Base-by-base conservation (phyloP, 106 monocot species). In the Amphibolis antarctica region DNA sequence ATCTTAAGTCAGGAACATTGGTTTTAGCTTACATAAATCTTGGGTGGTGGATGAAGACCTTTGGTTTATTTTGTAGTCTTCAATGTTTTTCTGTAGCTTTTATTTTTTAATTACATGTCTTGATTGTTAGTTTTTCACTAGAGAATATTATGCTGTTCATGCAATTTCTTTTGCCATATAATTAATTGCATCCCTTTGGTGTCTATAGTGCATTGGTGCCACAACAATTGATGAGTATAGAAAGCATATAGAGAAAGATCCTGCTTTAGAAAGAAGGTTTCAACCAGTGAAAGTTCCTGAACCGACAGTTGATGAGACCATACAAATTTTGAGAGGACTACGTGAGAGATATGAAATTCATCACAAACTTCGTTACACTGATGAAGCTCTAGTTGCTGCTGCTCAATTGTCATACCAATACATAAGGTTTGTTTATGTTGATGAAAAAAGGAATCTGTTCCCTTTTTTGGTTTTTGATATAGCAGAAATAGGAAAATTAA, bases 301-400 rank as follows among this genome's bases (percentile, higher is more conserved):
- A 53, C 67, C 74, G 19, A 74, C 74, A n/a, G 74, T 74, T 27
- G 74, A 74, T 52, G 74, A 74, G 42, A 74, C 74, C 12, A 74
- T 74, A 48, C 67, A 26, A 6, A 74, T 74, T 70, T 48, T 74
- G 42, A 62, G 24, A 52, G 74, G 74, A 28, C 28, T 74, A 22
- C 74, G 74, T 43, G 74, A 74, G 48, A 57, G 74, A 44, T 74
- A 74, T 53, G 74, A 74, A 46, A 66, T 67, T 42, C 74, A 74
- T 28, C 74, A 74, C 53, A 67, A 67, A 17, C 67, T 74, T 43
- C 67, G 67, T 27, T 67, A 67, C 36, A 67, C 74, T 5, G 74
- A 74, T 28, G 67, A 74, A 28, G 74, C 74, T 60, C 43, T 74
- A 50, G 67, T 74, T 27, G 59, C 66, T 53, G 74, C 74, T 74